Percentiles rank a stretch among this genome's conserved stretches.
Evolutionary conservation across 2,329 filamentous ascomycete genomes (phyloP).

Genomic region (Alternaria incomplexa): DNA sequence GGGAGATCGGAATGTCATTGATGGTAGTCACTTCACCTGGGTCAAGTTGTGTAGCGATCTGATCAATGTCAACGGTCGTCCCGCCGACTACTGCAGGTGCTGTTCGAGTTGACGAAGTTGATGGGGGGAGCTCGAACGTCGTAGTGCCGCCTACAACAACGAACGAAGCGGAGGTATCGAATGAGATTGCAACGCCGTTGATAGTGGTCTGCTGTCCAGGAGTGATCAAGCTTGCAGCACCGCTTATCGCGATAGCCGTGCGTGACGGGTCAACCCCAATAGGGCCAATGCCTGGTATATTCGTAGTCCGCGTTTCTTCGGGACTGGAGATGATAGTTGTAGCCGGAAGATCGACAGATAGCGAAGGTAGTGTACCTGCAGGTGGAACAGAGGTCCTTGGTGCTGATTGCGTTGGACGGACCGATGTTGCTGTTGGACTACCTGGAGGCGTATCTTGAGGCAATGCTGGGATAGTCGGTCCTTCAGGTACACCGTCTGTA

Average conservation of each 20-base stretch:
- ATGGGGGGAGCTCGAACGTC: neutral
- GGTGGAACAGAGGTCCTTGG: too few relatives aligned
- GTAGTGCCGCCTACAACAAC: neutral
- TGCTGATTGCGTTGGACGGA: too few relatives aligned
- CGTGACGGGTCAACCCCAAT: neutral
- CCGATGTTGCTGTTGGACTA: too few relatives aligned
- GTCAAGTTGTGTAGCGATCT: too few relatives aligned
- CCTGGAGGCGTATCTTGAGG: too few relatives aligned
- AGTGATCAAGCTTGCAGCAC: neutral
- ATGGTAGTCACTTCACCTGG: neutral
- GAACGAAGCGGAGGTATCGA: neutral
- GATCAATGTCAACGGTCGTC: neutral
- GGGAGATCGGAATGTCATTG: neutral
- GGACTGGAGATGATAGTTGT: too few relatives aligned
- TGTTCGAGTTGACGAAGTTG: neutral
- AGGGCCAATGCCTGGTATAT: too few relatives aligned
- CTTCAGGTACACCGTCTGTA: too few relatives aligned
- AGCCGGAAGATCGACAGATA: too few relatives aligned
- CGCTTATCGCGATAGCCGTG: neutral
- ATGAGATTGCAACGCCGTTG: neutral
- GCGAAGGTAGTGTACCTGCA: too few relatives aligned
- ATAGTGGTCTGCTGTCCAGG: slow-evolving; percentile 1
- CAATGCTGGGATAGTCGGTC: too few relatives aligned
- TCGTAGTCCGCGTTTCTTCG: too few relatives aligned
- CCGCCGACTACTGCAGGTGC: neutral